These are phyloP conservation scores for Ajuga reptans DNA, from an alignment of 305 asterid genomes.

Conservation along the genomic window DNA sequence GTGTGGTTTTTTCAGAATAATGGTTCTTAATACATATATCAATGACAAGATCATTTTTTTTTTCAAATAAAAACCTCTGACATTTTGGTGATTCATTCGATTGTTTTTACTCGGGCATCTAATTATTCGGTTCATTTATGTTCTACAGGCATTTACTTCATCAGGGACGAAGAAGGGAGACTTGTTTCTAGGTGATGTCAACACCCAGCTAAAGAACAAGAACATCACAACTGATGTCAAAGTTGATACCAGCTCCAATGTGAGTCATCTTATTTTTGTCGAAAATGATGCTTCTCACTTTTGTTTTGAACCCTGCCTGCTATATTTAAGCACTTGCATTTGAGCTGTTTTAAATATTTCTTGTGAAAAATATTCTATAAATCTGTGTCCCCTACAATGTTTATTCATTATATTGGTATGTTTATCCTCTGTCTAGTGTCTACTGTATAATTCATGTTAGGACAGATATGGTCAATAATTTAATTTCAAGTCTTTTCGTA, in stretches of 20 bases:
- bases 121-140: neutral
- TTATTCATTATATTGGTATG: neutral
- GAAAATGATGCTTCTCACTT: neutral
- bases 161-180: conserved; percentile 77
- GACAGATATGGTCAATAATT: neutral
- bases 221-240: conserved; percentile 77
- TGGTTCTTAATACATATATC: too few species aligned
- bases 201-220: conserved; percentile 69
- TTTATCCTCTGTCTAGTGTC: too few species aligned
- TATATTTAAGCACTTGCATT: neutral
- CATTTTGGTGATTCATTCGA: neutral
- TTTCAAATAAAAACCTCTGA: neutral
- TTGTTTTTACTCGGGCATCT: neutral
- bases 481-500: neutral
- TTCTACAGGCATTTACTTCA: conserved; percentile 66
- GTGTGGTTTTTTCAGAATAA: too few species aligned
- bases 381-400: too few species aligned
- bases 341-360: neutral
- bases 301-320: neutral
- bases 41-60: too few species aligned
- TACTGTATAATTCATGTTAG: neutral
- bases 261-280: conserved; percentile 27
- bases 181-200: conserved; percentile 57
- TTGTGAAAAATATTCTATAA: neutral
- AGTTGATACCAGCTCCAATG: conserved; percentile 76